These are phyloP conservation scores for Termitomyces sp. DNA, from an alignment of 768 basidiomycete genomes.

Conservation along the genomic window DNA sequence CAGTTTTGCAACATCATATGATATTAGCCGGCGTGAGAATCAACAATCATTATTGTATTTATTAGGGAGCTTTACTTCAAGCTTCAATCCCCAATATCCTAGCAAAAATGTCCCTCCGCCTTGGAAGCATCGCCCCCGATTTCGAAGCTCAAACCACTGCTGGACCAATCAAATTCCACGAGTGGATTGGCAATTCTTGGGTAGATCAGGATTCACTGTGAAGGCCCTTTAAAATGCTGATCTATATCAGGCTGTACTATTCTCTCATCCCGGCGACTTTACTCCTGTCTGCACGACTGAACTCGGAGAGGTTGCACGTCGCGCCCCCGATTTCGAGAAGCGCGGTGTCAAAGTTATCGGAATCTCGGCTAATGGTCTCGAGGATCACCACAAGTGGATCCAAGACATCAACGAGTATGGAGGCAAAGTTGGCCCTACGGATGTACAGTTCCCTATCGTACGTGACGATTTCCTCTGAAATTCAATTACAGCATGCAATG, in stretches of 20 bases:
- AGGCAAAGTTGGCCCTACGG: slow-evolving; percentile 62
- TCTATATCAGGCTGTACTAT: slow-evolving; percentile 66
- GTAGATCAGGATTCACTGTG: slow-evolving; percentile 34
- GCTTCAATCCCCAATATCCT: background rate
- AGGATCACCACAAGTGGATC: slow-evolving; percentile 86
- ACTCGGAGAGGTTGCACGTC: slow-evolving; percentile 92
- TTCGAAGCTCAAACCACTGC: slow-evolving; percentile 88
- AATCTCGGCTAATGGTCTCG: slow-evolving; percentile 86
- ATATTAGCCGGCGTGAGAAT: slow-evolving; percentile 49
- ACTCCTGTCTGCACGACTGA: slow-evolving; percentile 97
- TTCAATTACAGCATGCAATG: background rate
- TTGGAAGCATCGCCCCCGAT: slow-evolving; percentile 87
- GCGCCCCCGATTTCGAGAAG: slow-evolving; percentile 76
- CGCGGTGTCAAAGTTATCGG: slow-evolving; percentile 93
- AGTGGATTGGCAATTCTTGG: slow-evolving; percentile 90
- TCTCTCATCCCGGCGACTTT: slow-evolving; percentile 94
- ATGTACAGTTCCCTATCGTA: slow-evolving; percentile 91
- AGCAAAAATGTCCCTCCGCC: slow-evolving; percentile 54
- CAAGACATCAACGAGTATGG: slow-evolving; percentile 83
- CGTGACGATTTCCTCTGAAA: slow-evolving; percentile 15
- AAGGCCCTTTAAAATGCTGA: slow-evolving; percentile 2
- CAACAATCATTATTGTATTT: slow-evolving; percentile 47
- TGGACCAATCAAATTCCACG: slow-evolving; percentile 88
- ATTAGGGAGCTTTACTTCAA: too few relatives aligned
- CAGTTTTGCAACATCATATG: slow-evolving; percentile 20